These are phyloP conservation scores for Waltergamsia citrina DNA, from an alignment of 2,329 filamentous ascomycete species.

Conservation along the genomic window DNA sequence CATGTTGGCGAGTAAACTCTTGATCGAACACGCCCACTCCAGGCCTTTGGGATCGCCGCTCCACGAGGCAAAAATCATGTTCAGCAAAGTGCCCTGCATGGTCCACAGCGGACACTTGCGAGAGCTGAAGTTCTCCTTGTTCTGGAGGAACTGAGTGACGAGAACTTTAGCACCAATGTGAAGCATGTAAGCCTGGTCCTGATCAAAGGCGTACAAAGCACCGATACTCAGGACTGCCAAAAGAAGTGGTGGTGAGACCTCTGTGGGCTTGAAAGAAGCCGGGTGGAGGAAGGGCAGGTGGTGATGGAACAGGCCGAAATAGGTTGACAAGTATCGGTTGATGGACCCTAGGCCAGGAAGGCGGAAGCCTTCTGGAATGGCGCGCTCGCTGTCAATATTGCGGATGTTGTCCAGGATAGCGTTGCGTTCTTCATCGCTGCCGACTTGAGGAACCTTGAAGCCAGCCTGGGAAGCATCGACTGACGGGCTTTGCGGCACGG, in stretches of 20 bases:
- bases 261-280: constrained; percentile 74
- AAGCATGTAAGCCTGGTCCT: constrained; percentile 92
- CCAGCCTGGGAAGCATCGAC: constrained; percentile 56
- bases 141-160: constrained; percentile 92
- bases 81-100: constrained; percentile 92
- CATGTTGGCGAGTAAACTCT: constrained; percentile 97
- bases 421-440: constrained; percentile 76
- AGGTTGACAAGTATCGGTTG: constrained; percentile 89
- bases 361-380: constrained; percentile 81
- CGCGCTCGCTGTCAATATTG: constrained; percentile 68
- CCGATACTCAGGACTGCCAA: constrained; percentile 91
- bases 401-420: constrained; percentile 81
- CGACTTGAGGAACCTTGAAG: constrained; percentile 68
- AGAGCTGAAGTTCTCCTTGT: constrained; percentile 98
- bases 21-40: constrained; percentile 98
- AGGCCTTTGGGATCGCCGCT: constrained; percentile 95
- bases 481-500: constrained; percentile 65
- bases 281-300: constrained; percentile 94
- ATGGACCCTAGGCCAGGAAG: constrained; percentile 71
- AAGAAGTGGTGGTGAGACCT: constrained; percentile 72
- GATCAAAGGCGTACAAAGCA: constrained; percentile 91
- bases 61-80: constrained; percentile 99
- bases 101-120: constrained; percentile 96
- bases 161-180: constrained; percentile 97
- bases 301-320: constrained; percentile 95